Evolutionary conservation across 2,329 filamentous ascomycete genomes (phyloP), one percentile per base, ranked within the genome.

Genomic region (Aspergillus pseudonomiae): DNA sequence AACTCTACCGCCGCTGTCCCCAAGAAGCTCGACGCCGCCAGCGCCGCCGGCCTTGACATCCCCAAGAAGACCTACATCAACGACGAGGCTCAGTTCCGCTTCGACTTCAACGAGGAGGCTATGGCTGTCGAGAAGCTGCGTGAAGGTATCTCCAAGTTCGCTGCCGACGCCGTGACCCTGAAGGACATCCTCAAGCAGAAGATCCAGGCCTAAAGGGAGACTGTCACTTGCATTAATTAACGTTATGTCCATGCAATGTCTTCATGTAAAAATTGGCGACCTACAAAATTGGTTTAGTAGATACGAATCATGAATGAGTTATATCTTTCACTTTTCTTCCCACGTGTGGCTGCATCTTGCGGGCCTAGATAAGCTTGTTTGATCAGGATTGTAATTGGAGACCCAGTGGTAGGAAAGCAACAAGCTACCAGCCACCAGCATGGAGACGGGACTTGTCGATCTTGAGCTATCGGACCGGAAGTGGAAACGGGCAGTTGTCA

Each of bases 101-200:
- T 97, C 86, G 91, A 94, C 83, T 97, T 99, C 89, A 99, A 99
- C 88, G 95, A 99, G 88, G 93, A 99, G 78, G 91, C 94, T 81
- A 99, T 99, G 95, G 95, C 92, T 68, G 93, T 96, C 71, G 94
- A 98, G 90, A 99, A 99, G 91, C 89, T 99, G 74, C 92, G 94
- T 67, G 95, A 99, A 85, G 95, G 95, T 83, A 99, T 99, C 86
- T 96, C 92, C 87, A 97, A 97, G 86, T 99, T 99, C 77, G 94
- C 95, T 64, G 95, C 95, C 73, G 95, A 99, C 77, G 94, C 95
- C 71, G 84, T 94, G 71, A 96, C 93, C 65, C 89, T 99, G 74
- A 98, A 98, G 91, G 87, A 88, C 69, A 94, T 96, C 76, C 86
- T 99, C 77, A 90, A 90, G 86, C 82, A 88, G 83, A 98, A 97